These are phyloP conservation scores for Neofusicoccum sp. DNA, from an alignment of 2,329 filamentous ascomycete species.

Conservation along the genomic window DNA sequence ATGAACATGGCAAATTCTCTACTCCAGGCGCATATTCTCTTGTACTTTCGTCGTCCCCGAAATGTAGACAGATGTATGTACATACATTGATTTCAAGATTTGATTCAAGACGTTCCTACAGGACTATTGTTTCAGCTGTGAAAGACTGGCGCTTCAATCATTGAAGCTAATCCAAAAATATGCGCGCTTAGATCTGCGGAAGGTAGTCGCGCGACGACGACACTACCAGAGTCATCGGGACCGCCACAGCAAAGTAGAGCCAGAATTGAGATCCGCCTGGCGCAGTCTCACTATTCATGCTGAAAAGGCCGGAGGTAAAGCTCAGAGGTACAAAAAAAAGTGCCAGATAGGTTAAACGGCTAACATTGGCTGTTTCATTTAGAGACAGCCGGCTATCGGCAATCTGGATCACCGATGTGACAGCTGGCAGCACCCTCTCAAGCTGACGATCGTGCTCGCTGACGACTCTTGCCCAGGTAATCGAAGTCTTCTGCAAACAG, in stretches of 20 bases:
- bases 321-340: constrained; percentile 11
- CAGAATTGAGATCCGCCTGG: constrained; percentile 1
- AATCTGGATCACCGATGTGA: constrained; percentile 13
- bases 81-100: no score
- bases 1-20: no score
- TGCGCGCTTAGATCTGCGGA: no score
- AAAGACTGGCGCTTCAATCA: no score
- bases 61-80: no score
- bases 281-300: not conserved
- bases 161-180: no score
- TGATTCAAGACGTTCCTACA: no score
- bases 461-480: not conserved
- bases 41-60: no score
- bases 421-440: constrained; percentile 1
- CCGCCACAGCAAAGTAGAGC: constrained; percentile 15
- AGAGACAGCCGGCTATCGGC: constrained; percentile 5
- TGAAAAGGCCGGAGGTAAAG: constrained; percentile 9
- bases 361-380: constrained; percentile 2
- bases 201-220: not conserved
- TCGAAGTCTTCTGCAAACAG: not conserved
- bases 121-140: no score
- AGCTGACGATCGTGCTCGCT: not conserved
- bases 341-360: constrained; percentile 11
- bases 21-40: no score
- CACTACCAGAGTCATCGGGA: constrained; percentile 1